Base-by-base conservation (phyloP, 306 rosid genomes). In the Nissolia schottii region DNA sequence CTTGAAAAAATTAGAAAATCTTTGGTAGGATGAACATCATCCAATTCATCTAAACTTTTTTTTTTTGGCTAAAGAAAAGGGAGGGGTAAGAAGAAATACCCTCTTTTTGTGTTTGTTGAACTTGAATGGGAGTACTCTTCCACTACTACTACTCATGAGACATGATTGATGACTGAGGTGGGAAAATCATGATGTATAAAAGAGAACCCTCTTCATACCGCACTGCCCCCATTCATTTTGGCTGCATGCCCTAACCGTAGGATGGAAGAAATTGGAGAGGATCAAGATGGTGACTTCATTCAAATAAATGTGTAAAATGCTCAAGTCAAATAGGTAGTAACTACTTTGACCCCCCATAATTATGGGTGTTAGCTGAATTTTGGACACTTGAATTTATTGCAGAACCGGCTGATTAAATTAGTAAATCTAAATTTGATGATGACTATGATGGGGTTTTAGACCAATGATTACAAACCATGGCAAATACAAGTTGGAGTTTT, bases 81-180 rank as follows among this genome's bases (percentile, higher is more conserved):
- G n/a, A n/a, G n/a, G n/a, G n/a, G n/a, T n/a, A n/a, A n/a, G n/a
- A n/a, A n/a, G n/a, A n/a, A n/a, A n/a, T n/a, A n/a, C n/a, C n/a
- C n/a, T n/a, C n/a, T 34, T 11, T 6, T 34, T 45, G 51, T 45
- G 51, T 28, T 3, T 62, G 53, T 22, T 15, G 41, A 35, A 62
- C n/a, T 66, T 49, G 59, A 24, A 35, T 11, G 8, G n/a, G n/a
- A n/a, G n/a, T n/a, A n/a, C n/a, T n/a, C n/a, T n/a, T n/a, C n/a
- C n/a, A n/a, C n/a, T n/a, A n/a, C n/a, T 11, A 6, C 40, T 64
- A 65, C 79, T 40, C 57, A 54, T 54, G 12, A 4, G 37, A 28
- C 27, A 64, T 75, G 65, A 65, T 74, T 74, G 79, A 74, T 11
- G n/a, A 51, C 14, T 53, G 43, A 12, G 35, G 58, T 19, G 24